These are phyloP conservation scores for Vigna trinervia DNA, from an alignment of 306 rosid genomes.

Conservation along the genomic window DNA sequence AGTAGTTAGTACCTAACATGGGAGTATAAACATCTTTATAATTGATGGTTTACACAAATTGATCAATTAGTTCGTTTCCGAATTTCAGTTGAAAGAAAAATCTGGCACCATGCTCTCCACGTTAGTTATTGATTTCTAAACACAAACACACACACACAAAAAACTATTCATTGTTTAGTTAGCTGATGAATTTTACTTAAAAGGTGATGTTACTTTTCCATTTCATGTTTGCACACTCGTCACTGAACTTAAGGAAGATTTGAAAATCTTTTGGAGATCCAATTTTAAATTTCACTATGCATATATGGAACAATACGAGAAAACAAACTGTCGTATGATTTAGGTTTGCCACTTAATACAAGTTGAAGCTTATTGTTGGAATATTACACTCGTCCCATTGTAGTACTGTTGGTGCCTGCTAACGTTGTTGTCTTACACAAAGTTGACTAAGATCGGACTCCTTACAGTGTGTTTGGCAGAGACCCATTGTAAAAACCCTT, in stretches of 20 bases:
- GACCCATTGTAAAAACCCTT: constrained; percentile 65
- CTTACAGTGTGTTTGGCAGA: constrained; percentile 55
- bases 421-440: constrained; percentile 42
- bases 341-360: background rate
- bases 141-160: background rate
- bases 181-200: background rate
- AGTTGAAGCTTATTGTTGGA: constrained; percentile 10
- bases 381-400: constrained; percentile 17
- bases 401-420: constrained; percentile 39
- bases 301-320: constrained; percentile 23
- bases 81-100: constrained; percentile 8
- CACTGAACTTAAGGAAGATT: background rate
- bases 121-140: background rate
- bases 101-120: background rate
- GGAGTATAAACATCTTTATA: constrained; percentile 21
- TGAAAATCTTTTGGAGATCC: background rate
- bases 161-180: background rate
- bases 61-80: background rate
- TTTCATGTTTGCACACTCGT: background rate
- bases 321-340: background rate
- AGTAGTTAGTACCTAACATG: background rate
- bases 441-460: constrained; percentile 60
- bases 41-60: background rate
- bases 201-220: background rate
- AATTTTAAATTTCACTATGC: constrained; percentile 16